Evolutionary conservation across 345 rosid genomes (phyloP), one percentile per base, ranked within the genome.

Genomic region (Rhodamnia rubescens): DNA sequence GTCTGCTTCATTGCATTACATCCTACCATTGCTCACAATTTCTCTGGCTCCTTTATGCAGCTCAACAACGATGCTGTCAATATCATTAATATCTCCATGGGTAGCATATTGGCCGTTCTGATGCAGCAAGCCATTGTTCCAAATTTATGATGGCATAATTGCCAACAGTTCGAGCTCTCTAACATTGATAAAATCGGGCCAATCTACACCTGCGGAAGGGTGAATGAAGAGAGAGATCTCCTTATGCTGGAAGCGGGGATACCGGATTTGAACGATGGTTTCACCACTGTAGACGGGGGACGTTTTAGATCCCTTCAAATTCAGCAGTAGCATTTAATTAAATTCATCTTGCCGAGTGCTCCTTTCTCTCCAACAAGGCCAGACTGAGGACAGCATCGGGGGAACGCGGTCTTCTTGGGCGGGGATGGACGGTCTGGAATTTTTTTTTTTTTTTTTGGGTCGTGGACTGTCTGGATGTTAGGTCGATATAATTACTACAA

Each of bases 31-130:
- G 84, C 42, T 56, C 56, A 27, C 44, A 81, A 55, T 22, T 75
- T 24, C 81, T 69, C 50, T 82, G 64, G 85, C 86, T 83, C 36
- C 42, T 82, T 22, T 56, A 53, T 92, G 94, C 95, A 96, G 99
- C 98, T 97, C 61, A 96, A 92, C 89, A 97, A 97, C 74, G 99
- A 97, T 91, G 96, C 88, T 22, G 98, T 95, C 53, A 96, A 96
- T 85, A 89, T 97, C 90, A 93, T 97, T 88, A 97, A 97, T 93
- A 96, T 97, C 89, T 90, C 97, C 57, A 87, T 95, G 85, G 98
- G 99, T 89, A 92, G 98, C 93, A 90, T 93, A 55, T 85, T 97
- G 85, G 99, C 99, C 51, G 91, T 97, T 86, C 82, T 95, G 90
- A 93, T 98, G 87, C 96, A 91, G 83, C 93, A 93, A 90, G 84